Percentiles rank a stretch among this genome's conserved stretches.
These are phyloP conservation scores for Malus fusca DNA, from an alignment of 306 rosid genomes.

Conservation along the genomic window DNA sequence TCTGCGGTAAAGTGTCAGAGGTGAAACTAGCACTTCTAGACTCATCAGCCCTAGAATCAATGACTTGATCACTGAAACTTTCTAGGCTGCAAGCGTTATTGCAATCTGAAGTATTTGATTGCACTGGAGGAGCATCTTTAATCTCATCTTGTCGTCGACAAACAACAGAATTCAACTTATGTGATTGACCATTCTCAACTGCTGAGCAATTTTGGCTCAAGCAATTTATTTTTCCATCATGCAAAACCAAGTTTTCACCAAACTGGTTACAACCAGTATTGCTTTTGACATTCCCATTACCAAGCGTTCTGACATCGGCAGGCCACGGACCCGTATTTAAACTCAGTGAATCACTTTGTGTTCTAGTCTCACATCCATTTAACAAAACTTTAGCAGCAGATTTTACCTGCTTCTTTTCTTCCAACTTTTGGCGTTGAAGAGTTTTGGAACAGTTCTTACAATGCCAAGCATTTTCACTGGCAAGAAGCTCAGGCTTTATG, in stretches of 20 bases:
- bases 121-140: conserved; percentile 21
- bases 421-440: conserved; percentile 37
- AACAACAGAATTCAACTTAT: conserved; percentile 23
- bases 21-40: conserved; percentile 7
- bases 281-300: conserved; percentile 31
- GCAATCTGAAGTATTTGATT: conserved; percentile 31
- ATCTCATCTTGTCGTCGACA: conserved; percentile 23
- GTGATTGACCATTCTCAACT: conserved; percentile 36
- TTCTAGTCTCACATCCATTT: conserved; percentile 34
- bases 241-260: conserved; percentile 27
- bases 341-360: conserved; percentile 23
- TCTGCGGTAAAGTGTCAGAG: conserved; percentile 10
- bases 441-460: conserved; percentile 82
- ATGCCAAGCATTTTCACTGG: conserved; percentile 84
- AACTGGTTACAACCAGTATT: conserved; percentile 7
- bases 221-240: conserved; percentile 15
- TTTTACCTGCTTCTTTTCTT: conserved; percentile 30
- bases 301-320: conserved; percentile 18
- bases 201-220: conserved; percentile 12
- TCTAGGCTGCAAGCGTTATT: conserved; percentile 33
- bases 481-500: conserved; percentile 86
- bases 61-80: conserved; percentile 26
- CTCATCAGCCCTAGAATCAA: conserved; percentile 27
- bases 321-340: conserved; percentile 26
- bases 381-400: conserved; percentile 11